Base-by-base conservation (phyloP, 2,329 filamentous ascomycete species). In the Xylaria sp. region DNA sequence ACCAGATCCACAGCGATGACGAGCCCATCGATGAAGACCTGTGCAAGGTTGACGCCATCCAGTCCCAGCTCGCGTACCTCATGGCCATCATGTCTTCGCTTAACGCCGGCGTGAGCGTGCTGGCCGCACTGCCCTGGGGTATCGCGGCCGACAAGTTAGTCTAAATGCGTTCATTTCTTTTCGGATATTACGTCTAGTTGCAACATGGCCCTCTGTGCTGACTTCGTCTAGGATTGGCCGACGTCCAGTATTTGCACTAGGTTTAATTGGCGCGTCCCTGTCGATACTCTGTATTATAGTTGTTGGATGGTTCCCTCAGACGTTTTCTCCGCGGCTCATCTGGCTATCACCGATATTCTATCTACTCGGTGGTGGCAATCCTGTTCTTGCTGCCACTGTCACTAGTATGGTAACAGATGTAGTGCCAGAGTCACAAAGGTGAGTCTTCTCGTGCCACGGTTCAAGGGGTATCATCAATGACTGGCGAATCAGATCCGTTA, bases 51-150 rank as follows among this genome's bases (percentile, higher is more conserved):
- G 74, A 79, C 50, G 68, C 71, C 31, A 75, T 82, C 31, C 79
- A 81, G 68, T 73, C 75, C 15, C 71, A 76, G 60, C 68, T 81
- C 20, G 79, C 79, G 7, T 73, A 76, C 20, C 66, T 81, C 2
- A 71, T 79, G 27, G 79, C 77, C 25, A 73, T 75, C 5, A 65
- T 74, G 47, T 64, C 69, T 27, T 70, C 79, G 20, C 38, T 80
- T 22, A 72, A 72, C 38, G 74, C 78, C 5, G 73, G 74, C 45
- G 71, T 79, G 61, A 75, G 75, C 47, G 69, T 79, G 58, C 45
- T 78, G n/a, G 73, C 73, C 1, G 77, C 79, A 0, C 69, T 81
- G 50, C 75, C 79, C 1, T 82, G 80, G 75, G 79, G 79, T 13
- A 71, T 80, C 5, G 72, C 78, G 2, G 79, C 78, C 9, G 80